Conservation (phyloP, 306 rosid species). For the Citrullus mucosospermus region DNA sequence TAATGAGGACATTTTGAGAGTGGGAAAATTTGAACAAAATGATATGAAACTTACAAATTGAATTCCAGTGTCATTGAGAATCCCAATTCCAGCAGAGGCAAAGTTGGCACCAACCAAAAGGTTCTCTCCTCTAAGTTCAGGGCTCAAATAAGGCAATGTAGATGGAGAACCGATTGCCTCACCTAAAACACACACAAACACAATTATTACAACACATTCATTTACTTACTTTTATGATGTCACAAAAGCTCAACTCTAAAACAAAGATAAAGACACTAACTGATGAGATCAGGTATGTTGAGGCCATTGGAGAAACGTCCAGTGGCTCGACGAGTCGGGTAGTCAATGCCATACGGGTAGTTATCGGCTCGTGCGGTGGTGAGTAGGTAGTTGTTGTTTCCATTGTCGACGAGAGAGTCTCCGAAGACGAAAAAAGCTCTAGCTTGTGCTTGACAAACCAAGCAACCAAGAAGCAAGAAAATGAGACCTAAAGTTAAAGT, state of each 20-base stretch:
- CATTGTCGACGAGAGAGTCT: slow-evolving; percentile 17
- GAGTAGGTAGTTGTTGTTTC: slow-evolving; percentile 11
- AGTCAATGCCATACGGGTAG: slow-evolving; percentile 10
- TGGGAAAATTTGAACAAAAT: too few species aligned
- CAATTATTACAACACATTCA: background rate
- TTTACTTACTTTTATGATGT: background rate
- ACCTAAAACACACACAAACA: slow-evolving; percentile 13
- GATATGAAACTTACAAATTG: slow-evolving; percentile 31
- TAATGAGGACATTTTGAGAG: background rate
- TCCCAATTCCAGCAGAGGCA: slow-evolving; percentile 60
- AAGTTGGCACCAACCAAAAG: slow-evolving; percentile 56
- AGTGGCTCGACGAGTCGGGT: background rate
- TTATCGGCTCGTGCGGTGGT: slow-evolving; percentile 11
- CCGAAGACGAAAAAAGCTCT: slow-evolving; percentile 17
- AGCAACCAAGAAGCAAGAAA: background rate
- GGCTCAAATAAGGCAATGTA: slow-evolving; percentile 45
- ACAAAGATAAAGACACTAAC: background rate
- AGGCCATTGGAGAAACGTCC: slow-evolving; percentile 16
- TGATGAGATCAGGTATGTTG: slow-evolving; percentile 16
- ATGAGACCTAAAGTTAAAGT: background rate
- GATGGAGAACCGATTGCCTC: slow-evolving; percentile 34
- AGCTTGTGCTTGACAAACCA: background rate
- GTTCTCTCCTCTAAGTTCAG: slow-evolving; percentile 24
- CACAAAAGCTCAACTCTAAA: background rate
- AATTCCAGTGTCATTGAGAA: slow-evolving; percentile 53